phyloP scores from a whole-genome alignment of 108 stramenopile genomes.

The Cyclotella sp. region DNA sequence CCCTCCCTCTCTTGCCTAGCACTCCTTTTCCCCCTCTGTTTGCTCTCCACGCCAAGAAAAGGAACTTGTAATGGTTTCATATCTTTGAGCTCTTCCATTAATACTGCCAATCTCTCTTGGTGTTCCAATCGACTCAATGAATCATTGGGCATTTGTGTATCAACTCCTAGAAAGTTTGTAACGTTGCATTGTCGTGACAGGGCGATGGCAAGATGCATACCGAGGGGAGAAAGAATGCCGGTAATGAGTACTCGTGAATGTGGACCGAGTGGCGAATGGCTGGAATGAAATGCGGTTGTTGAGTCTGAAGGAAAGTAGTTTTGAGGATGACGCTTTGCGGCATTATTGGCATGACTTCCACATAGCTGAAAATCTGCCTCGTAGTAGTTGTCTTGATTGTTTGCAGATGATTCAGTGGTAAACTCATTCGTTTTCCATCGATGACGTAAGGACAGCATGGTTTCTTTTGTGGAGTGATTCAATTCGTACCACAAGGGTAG shows the following conservation, averaged over 20 bases:
- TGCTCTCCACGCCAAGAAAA: constrained; percentile 64
- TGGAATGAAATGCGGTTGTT: not conserved
- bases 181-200: constrained; percentile 70
- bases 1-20: not conserved
- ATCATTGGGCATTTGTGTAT: constrained; percentile 75
- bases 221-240: constrained; percentile 71
- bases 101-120: constrained; percentile 58
- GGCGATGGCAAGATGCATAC: constrained; percentile 65
- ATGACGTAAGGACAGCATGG: not conserved
- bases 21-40: not conserved
- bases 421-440: not conserved
- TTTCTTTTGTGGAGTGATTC: constrained; percentile 10
- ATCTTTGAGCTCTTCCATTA: constrained; percentile 48
- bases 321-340: constrained; percentile 33
- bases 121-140: constrained; percentile 59
- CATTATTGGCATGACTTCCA: constrained; percentile 40
- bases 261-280: constrained; percentile 31
- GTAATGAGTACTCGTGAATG: constrained; percentile 70
- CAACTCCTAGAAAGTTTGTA: constrained; percentile 66
- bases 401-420: not conserved
- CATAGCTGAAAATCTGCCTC: constrained; percentile 21
- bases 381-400: not conserved
- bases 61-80: constrained; percentile 54
- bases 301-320: constrained; percentile 32
- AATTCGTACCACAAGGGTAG: constrained; percentile 18